A percentile compares a stretch with the other conserved stretches of the same genome.
phyloP scores from a whole-genome alignment of 2,329 filamentous ascomycete genomes.

The Ceratocystis lukuohia region DNA sequence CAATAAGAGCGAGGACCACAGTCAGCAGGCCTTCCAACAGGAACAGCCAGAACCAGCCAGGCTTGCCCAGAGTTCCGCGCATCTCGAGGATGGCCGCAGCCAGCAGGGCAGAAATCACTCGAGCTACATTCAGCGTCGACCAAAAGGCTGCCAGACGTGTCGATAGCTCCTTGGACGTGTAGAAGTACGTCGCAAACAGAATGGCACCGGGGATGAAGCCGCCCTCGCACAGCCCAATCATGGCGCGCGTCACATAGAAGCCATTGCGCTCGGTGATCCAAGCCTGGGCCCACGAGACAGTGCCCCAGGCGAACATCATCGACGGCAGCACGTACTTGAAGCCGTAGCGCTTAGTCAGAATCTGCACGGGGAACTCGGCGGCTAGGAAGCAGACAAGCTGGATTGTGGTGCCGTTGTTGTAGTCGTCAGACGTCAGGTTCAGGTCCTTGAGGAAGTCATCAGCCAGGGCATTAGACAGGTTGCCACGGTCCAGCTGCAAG shows the following conservation, averaged over 20 bases:
- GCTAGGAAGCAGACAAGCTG: constrained; percentile 41
- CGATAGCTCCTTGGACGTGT: constrained; percentile 53
- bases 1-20: constrained; percentile 43
- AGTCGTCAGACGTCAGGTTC: constrained; percentile 36
- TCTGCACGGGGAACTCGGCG: constrained; percentile 45
- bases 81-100: constrained; percentile 56
- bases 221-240: constrained; percentile 41
- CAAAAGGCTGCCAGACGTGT: constrained; percentile 57
- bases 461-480: constrained; percentile 47
- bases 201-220: constrained; percentile 48
- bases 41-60: constrained; percentile 50
- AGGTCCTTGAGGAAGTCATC: constrained; percentile 48
- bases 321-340: constrained; percentile 43
- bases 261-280: constrained; percentile 35
- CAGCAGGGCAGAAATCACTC: constrained; percentile 31
- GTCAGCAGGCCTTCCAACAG: constrained; percentile 56
- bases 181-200: constrained; percentile 59
- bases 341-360: constrained; percentile 44
- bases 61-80: constrained; percentile 41
- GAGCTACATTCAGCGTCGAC: constrained; percentile 36
- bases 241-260: constrained; percentile 38
- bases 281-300: constrained; percentile 33
- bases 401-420: constrained; percentile 45
- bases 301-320: constrained; percentile 37
- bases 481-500: constrained; percentile 50